Percentiles rank a stretch among this genome's conserved stretches.
Evolutionary conservation across 257 asterid genomes (phyloP).

Genomic region (Solanum lignicaule): DNA sequence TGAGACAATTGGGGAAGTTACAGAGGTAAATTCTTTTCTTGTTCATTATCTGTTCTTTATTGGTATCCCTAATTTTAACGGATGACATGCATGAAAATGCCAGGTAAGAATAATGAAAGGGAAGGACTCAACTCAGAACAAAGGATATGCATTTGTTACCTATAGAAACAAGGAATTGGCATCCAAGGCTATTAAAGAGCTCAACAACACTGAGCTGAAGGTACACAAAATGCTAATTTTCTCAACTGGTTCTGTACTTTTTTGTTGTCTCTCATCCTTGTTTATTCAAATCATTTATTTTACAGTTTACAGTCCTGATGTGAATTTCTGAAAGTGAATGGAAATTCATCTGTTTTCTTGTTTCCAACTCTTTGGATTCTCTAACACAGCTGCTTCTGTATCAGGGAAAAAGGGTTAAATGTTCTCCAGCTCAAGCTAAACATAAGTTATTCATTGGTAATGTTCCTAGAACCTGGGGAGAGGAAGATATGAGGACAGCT

Average conservation of each 20-base stretch:
- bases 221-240: conserved; percentile 17
- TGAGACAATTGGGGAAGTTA: conserved; percentile 73
- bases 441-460: conserved; percentile 84
- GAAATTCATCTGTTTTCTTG: neutral
- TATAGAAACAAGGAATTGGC: conserved; percentile 83
- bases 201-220: conserved; percentile 66
- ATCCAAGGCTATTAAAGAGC: conserved; percentile 78
- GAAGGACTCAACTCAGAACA: conserved; percentile 74
- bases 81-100: conserved; percentile 11
- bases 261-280: neutral
- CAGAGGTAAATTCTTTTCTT: conserved; percentile 42
- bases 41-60: neutral
- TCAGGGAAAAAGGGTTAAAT: conserved; percentile 78
- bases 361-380: neutral
- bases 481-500: conserved; percentile 65
- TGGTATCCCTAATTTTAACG: neutral
- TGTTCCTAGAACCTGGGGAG: conserved; percentile 82
- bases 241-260: neutral
- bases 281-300: neutral
- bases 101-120: conserved; percentile 97
- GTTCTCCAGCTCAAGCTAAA: conserved; percentile 93
- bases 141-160: conserved; percentile 91
- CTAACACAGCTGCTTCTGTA: conserved; percentile 1
- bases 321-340: neutral
- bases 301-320: neutral